These are phyloP conservation scores for Alternaria ethzedia DNA, from an alignment of 2,329 filamentous ascomycete species.

Conservation along the genomic window DNA sequence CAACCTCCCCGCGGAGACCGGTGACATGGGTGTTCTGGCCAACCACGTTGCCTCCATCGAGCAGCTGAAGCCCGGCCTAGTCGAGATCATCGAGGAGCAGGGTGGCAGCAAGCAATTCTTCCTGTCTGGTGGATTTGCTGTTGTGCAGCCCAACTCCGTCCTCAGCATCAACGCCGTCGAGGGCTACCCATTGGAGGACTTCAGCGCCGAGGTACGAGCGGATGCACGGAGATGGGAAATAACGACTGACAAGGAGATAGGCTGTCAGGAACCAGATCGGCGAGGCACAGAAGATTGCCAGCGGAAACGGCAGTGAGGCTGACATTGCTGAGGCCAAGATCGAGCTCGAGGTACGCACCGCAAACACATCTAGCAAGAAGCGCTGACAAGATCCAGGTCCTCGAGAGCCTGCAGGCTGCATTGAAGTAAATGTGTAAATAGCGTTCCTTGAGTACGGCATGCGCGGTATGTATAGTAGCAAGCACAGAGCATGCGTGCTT, in stretches of 20 bases:
- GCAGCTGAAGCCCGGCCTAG: slow-evolving; percentile 94
- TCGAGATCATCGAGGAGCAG: slow-evolving; percentile 94
- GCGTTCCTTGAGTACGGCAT: slow-evolving; percentile 35
- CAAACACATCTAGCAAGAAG: slow-evolving; percentile 10
- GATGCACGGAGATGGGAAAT: background rate
- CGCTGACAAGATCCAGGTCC: slow-evolving; percentile 65
- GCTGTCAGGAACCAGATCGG: slow-evolving; percentile 87
- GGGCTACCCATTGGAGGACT: slow-evolving; percentile 92
- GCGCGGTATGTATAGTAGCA: slow-evolving; percentile 15
- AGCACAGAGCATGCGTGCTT: slow-evolving; percentile 33
- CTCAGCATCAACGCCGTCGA: slow-evolving; percentile 99
- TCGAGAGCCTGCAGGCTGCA: slow-evolving; percentile 81
- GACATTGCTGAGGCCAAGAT: slow-evolving; percentile 99
- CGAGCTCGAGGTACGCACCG: slow-evolving; percentile 82
- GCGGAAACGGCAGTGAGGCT: slow-evolving; percentile 89
- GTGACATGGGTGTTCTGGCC: slow-evolving; percentile 99
- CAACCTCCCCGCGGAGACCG: slow-evolving; percentile 97
- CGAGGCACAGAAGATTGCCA: slow-evolving; percentile 94
- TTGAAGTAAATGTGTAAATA: slow-evolving; percentile 73
- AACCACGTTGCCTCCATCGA: slow-evolving; percentile 99
- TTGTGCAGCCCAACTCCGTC: slow-evolving; percentile 91
- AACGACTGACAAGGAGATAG: slow-evolving; percentile 44
- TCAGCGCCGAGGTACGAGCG: slow-evolving; percentile 75
- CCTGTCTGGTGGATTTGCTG: slow-evolving; percentile 95
- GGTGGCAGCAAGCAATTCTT: slow-evolving; percentile 96